Evolutionary conservation across 2,329 filamentous ascomycete species (phyloP).

Genomic region (Colletotrichum simmondsii): DNA sequence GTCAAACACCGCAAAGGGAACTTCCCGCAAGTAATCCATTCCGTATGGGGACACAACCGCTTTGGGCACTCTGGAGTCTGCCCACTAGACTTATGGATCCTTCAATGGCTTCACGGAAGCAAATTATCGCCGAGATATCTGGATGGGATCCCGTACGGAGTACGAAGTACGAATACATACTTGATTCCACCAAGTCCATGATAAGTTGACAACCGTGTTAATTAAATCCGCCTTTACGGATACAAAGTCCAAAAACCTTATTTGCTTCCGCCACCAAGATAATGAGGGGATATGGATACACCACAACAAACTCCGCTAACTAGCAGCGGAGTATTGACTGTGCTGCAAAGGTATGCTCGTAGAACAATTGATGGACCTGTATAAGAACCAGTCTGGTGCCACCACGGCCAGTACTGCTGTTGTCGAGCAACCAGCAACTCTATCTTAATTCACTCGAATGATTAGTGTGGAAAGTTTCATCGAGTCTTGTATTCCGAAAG

Average conservation of each 20-base stretch:
- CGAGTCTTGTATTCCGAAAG: neutral
- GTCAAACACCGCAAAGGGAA: neutral
- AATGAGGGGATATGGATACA: neutral
- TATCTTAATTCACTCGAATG: too few species aligned
- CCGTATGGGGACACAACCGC: neutral
- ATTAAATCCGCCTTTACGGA: neutral
- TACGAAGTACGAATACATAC: neutral
- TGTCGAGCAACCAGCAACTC: too few species aligned
- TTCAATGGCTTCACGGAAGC: neutral
- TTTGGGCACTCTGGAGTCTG: neutral
- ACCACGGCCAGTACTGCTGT: too few species aligned
- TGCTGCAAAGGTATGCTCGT: too few species aligned
- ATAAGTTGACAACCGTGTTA: neutral
- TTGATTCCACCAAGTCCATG: neutral
- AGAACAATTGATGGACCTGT: too few species aligned
- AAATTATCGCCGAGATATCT: slow-evolving; percentile 3
- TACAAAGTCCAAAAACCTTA: neutral
- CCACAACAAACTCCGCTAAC: too few species aligned
- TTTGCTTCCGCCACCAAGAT: neutral
- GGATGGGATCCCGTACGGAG: neutral
- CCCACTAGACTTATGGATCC: neutral
- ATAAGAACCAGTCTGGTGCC: too few species aligned
- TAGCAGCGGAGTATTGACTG: too few species aligned
- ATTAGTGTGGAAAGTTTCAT: too few species aligned
- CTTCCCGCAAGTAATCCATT: slow-evolving; percentile 12